These are phyloP conservation scores for Aspergillus sp. DNA, from an alignment of 2,329 filamentous ascomycete species.

Conservation along the genomic window DNA sequence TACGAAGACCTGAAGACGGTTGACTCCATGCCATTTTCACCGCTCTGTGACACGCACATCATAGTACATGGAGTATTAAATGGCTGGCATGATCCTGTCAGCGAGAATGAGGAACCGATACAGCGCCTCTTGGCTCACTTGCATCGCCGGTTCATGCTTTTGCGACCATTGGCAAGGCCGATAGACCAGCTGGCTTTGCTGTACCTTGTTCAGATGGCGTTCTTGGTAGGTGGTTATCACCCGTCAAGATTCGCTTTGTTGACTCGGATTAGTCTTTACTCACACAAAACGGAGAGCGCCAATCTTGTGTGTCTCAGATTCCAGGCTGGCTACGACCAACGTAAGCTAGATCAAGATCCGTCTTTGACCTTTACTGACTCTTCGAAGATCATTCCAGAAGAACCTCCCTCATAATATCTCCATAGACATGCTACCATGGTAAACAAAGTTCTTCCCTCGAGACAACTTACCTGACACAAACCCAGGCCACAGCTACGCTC, in stretches of 20 bases:
- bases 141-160: not conserved
- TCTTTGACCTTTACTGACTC: not conserved
- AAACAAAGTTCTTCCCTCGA: not conserved
- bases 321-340: not conserved
- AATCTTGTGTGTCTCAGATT: not conserved
- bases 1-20: not conserved
- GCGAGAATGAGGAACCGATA: not conserved
- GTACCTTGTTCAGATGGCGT: not conserved
- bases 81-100: not conserved
- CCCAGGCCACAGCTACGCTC: not conserved
- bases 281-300: not conserved
- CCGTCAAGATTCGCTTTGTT: not conserved
- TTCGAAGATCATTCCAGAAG: not conserved
- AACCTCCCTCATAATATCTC: not conserved
- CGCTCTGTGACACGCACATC: not conserved
- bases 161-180: not conserved
- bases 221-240: not conserved
- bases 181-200: not conserved
- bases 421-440: not conserved
- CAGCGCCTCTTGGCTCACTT: not conserved
- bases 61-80: not conserved
- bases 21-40: not conserved
- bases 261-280: not conserved
- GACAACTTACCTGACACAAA: not conserved
- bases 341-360: not conserved